Conservation (phyloP, 1,284 basidiomycete genomes). For the Kalmanozyma brasiliensis region DNA sequence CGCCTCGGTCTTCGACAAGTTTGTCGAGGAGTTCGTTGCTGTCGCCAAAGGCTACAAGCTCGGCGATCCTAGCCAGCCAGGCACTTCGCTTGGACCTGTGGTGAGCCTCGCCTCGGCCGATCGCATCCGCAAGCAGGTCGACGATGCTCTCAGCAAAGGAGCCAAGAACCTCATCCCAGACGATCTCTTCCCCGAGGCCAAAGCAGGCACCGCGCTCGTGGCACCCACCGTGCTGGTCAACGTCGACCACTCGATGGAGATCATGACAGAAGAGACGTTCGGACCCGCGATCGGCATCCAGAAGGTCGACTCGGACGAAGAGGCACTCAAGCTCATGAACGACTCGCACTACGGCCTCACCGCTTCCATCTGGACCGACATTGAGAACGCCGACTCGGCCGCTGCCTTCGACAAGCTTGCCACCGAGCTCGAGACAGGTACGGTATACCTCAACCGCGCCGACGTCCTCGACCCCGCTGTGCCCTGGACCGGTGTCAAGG, state of each 20-base stretch:
- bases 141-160: constrained; percentile 73
- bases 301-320: constrained; percentile 83
- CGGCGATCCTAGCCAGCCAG: constrained; percentile 81
- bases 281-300: constrained; percentile 91
- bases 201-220: constrained; percentile 80
- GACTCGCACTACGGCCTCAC: constrained; percentile 95
- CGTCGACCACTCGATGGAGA: constrained; percentile 89
- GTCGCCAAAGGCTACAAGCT: constrained; percentile 83
- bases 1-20: constrained; percentile 80
- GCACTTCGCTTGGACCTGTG: constrained; percentile 87
- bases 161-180: constrained; percentile 26
- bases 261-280: constrained; percentile 79
- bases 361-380: constrained; percentile 89
- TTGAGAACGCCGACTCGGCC: constrained; percentile 73
- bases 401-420: constrained; percentile 77
- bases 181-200: constrained; percentile 74
- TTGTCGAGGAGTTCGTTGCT: constrained; percentile 80
- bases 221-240: constrained; percentile 87
- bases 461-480: constrained; percentile 85
- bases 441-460: constrained; percentile 85
- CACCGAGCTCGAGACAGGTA: constrained; percentile 84
- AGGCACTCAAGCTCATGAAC: constrained; percentile 90
- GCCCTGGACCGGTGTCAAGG: constrained; percentile 92
- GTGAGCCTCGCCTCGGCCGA: constrained; percentile 85
- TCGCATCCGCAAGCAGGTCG: constrained; percentile 84